Evolutionary conservation across 2,329 filamentous ascomycete genomes (phyloP), one percentile per base, ranked within the genome.

Genomic region (Ophiostoma ips): DNA sequence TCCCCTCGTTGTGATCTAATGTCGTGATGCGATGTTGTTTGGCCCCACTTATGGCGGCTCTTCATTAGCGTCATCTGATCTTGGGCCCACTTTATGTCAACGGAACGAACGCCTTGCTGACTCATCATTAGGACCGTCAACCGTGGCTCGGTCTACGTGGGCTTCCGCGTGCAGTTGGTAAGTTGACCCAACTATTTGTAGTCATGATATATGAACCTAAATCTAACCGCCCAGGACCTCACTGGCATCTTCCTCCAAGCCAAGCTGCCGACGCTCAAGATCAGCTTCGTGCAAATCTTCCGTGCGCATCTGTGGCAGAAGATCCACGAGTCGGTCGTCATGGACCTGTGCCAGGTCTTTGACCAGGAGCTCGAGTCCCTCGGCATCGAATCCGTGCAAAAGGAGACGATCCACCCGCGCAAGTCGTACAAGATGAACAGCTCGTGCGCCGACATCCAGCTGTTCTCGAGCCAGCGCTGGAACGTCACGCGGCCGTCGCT

Each of bases 381-480:
- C 4, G 89, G 89, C 34, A 95, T 98, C 52, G 92, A 98, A 67
- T 94, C 88, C 2, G 92, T 96, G 5, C 92, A 98, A 64, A 98
- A 98, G 68, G 92, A 98, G 70, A 96, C 92, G 0, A 98, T 98
- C 53, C 92, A 98, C 71, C 92, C 92, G 48, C 79, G 92, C 78
- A 98, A 98, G 69, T 95, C 88, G 5, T 98, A 98, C 79, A 98
- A 98, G 79, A 98, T 98, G 92, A 98, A 98, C 73, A 95, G 89
- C 61, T 96, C 90, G 52, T 96, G 92, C 61, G 92, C 94, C 5
- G 92, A 98, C 65, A 95, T 98, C 55, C 75, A 96, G 50, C 77
- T 98, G 10, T 98, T 98, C 62, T 90, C 92, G 35, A 94, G 85
- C 56, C 92, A 96, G 71, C 98, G 96, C 66, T 98, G 94, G 94